phyloP scores from a whole-genome alignment of 345 rosid genomes.

The Rhizophora apiculata region DNA sequence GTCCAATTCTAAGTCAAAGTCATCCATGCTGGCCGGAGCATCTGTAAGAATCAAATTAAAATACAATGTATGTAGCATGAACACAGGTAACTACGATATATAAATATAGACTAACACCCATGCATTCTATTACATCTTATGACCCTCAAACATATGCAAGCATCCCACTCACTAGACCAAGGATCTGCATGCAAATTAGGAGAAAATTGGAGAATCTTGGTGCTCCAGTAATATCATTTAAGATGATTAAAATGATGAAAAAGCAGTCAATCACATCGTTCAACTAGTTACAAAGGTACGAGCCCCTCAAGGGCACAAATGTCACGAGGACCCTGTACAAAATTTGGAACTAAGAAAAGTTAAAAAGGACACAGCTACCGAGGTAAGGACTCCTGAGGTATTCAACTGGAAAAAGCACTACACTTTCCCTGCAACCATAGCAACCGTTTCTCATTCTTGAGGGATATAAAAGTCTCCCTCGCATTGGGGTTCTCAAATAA shows the following conservation, averaged over 20 bases:
- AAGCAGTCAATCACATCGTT: slow-evolving; percentile 13
- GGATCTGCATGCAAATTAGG: neutral
- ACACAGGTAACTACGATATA: neutral
- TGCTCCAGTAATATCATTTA: neutral
- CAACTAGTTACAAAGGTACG: slow-evolving; percentile 28
- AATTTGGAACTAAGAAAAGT: slow-evolving; percentile 1
- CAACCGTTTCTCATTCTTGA: slow-evolving; percentile 66
- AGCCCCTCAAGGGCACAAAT: slow-evolving; percentile 10
- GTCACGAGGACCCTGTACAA: slow-evolving; percentile 3
- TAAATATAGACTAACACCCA: neutral
- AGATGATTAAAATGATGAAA: slow-evolving; percentile 15
- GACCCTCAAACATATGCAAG: slow-evolving; percentile 1
- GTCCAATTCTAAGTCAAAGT: slow-evolving; percentile 63
- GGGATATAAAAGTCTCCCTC: slow-evolving; percentile 65
- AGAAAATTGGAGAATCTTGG: neutral
- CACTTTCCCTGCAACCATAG: slow-evolving; percentile 71
- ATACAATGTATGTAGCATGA: slow-evolving; percentile 11
- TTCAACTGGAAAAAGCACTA: slow-evolving; percentile 36
- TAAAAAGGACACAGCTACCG: slow-evolving; percentile 12
- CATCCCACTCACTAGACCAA: neutral
- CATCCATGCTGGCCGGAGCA: slow-evolving; percentile 42
- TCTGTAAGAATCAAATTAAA: slow-evolving; percentile 49
- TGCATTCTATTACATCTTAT: neutral
- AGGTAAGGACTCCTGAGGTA: neutral
- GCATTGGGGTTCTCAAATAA: slow-evolving; percentile 65